Evolutionary conservation across 2,329 filamentous ascomycete genomes (phyloP).

Genomic region (Colletotrichum aenigma): DNA sequence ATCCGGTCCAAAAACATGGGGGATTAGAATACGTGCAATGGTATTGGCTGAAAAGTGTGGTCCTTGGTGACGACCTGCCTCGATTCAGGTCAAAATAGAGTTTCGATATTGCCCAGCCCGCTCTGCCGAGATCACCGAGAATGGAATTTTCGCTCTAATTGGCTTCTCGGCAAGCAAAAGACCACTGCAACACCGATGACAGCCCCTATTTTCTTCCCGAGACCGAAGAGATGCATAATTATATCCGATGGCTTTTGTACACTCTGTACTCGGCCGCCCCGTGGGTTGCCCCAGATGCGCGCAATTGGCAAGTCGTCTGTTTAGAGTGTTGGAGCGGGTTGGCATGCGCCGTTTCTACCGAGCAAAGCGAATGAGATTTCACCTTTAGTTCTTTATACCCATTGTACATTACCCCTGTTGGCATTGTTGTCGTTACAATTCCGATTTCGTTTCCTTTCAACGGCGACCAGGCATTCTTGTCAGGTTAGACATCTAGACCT

Average conservation of each 20-base stretch:
- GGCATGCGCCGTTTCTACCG: accelerated
- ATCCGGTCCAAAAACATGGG: background rate
- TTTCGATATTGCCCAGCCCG: background rate
- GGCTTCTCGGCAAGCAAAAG: background rate
- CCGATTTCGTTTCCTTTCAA: too few species aligned
- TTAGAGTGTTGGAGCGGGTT: background rate
- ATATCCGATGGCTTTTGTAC: background rate
- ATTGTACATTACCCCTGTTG: too few species aligned
- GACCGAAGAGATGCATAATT: background rate
- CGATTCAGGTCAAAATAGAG: background rate
- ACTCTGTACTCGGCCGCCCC: background rate
- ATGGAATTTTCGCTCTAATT: background rate
- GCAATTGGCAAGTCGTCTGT: background rate
- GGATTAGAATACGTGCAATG: background rate
- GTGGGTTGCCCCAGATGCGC: background rate
- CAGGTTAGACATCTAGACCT: too few species aligned
- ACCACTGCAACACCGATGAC: background rate
- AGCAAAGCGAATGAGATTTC: background rate
- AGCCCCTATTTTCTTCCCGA: background rate
- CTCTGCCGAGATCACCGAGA: background rate
- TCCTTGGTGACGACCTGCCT: background rate
- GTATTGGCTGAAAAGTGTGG: background rate
- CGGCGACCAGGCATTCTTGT: too few species aligned
- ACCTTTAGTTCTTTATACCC: background rate
- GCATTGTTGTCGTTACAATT: too few species aligned